Evolutionary conservation across 1,284 basidiomycete genomes (phyloP), one percentile per base, ranked within the genome.

Genomic region (Entoloma clypeatum): DNA sequence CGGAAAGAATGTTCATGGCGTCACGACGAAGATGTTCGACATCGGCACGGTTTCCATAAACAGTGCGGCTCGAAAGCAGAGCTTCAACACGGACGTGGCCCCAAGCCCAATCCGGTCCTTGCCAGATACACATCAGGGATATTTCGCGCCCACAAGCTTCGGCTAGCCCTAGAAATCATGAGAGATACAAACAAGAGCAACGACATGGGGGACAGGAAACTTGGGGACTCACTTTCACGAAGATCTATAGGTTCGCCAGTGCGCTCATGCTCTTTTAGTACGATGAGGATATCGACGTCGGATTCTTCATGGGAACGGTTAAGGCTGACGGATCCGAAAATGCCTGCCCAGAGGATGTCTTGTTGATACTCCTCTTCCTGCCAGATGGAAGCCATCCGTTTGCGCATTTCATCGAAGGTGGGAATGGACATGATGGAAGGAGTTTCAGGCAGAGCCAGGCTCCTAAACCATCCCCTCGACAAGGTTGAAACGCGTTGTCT

Each of bases 231-330:
- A 41, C 39, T 37, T 45, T 45, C 45, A 36, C 36, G 45, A 40
- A 50, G 45, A 45, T 50, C 39, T 29, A 50, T 31, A 29, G 46
- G 42, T 44, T 41, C 38, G 32, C 34, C 45, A 32, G 41, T 17
- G 25, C 19, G 43, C 26, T 41, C 35, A 32, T 49, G 43, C 32
- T 44, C 32, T 31, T 51, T 51, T 27, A 51, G 14, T 3, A 47
- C 47, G 25, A 49, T 37, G 27, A 49, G 39, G 19, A 51, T 28
- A 43, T 51, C 44, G 13, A 51, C 50, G 41, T 45, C 47, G 19
- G 50, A 49, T 10, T 47, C 26, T 24, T 22, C 30, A n/a, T 26
- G 38, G 16, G 44, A 47, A 37, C 42, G 44, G 25, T 42, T 43
- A 23, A 44, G 44, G 16, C 40, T 37, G 19, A 51, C 47, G 25